Conservation (phyloP, 495 filamentous ascomycete genomes). For the Rhypophila decipiens region DNA sequence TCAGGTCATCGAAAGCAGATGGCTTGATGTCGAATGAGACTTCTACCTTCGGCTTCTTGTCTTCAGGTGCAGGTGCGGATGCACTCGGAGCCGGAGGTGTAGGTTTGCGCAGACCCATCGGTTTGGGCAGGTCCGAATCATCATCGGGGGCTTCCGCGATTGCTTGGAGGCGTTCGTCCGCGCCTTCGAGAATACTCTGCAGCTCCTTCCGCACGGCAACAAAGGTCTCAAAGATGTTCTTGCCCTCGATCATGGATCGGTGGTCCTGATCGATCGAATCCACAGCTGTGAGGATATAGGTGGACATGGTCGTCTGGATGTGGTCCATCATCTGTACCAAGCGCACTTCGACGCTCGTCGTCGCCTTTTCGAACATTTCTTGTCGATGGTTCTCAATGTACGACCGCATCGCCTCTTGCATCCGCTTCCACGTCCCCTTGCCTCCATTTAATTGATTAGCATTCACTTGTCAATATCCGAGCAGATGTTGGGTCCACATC, state of each 20-base stretch:
- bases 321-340: conserved; percentile 27
- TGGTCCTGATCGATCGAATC: not conserved
- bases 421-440: conserved; percentile 40
- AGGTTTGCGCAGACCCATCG: no score
- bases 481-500: not conserved
- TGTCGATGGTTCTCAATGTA: conserved; percentile 33
- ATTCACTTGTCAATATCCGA: not conserved
- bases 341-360: conserved; percentile 24
- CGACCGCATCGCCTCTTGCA: conserved; percentile 39
- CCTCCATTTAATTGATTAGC: conserved; percentile 18
- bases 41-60: no score
- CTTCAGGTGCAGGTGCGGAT: no score
- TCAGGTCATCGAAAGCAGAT: no score
- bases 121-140: no score
- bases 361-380: conserved; percentile 42
- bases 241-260: not conserved
- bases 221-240: not conserved
- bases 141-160: no score
- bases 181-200: not conserved
- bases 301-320: conserved; percentile 1
- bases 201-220: not conserved
- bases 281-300: not conserved
- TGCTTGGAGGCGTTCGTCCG: not conserved
- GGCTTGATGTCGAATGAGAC: no score
- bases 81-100: no score